Conservation (phyloP, 2,329 filamentous ascomycete species). For the Penicillium sp. region DNA sequence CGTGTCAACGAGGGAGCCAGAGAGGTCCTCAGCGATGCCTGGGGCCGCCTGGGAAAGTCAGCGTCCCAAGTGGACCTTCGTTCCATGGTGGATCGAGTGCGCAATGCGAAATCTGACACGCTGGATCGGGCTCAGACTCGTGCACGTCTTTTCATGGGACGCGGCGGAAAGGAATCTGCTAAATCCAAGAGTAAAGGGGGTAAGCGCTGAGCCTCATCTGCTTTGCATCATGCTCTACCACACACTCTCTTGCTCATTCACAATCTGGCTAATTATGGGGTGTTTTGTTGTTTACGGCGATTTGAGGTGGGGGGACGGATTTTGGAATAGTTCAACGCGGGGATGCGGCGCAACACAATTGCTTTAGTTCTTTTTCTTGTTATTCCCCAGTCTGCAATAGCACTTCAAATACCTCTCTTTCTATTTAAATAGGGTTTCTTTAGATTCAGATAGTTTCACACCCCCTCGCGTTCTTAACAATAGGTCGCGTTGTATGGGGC, state of each 20-base stretch:
- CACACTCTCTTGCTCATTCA: neutral
- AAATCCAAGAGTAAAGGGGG: slow-evolving; percentile 1
- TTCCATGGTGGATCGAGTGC: slow-evolving; percentile 29
- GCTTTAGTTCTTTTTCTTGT: neutral
- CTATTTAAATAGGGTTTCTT: neutral
- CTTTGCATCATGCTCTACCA: neutral
- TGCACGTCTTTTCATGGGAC: slow-evolving; percentile 31
- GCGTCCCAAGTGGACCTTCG: slow-evolving; percentile 25
- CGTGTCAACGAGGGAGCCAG: slow-evolving; percentile 29
- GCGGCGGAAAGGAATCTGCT: slow-evolving; percentile 14
- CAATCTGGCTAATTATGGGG: neutral
- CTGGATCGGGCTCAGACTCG: slow-evolving; percentile 37
- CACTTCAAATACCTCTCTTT: neutral
- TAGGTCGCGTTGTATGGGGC: neutral
- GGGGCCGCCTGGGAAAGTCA: slow-evolving; percentile 27
- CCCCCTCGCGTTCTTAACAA: slow-evolving; percentile 14
- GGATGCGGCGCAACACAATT: slow-evolving; percentile 12
- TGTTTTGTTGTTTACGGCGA: slow-evolving; percentile 18
- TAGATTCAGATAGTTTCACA: neutral
- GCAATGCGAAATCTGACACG: slow-evolving; percentile 28
- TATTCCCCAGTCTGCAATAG: neutral
- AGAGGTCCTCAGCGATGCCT: slow-evolving; percentile 29
- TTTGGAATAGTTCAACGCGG: neutral
- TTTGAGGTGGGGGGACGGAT: slow-evolving; percentile 5
- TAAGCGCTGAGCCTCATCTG: slow-evolving; percentile 11